Percentiles rank a stretch among this genome's conserved stretches.
phyloP scores from a whole-genome alignment of 345 rosid genomes.

The Sonneratia alba region DNA sequence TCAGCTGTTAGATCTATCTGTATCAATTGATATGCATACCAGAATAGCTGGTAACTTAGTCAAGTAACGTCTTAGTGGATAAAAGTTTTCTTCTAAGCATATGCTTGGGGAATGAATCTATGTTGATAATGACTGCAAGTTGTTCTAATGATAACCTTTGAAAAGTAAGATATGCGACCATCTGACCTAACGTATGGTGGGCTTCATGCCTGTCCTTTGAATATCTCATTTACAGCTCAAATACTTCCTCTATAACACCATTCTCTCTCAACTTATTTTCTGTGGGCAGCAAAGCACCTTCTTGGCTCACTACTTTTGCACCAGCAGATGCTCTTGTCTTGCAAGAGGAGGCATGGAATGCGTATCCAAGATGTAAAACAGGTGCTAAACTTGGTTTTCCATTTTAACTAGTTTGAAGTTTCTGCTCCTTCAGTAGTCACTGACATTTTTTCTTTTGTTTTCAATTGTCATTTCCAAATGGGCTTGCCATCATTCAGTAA shows the following conservation, averaged over 20 bases:
- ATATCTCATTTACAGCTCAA: neutral
- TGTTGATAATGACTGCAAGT: neutral
- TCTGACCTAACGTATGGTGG: neutral
- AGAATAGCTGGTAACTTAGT: neutral
- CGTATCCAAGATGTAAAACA: slow-evolving; percentile 71
- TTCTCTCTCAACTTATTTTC: slow-evolving; percentile 2
- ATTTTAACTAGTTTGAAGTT: neutral
- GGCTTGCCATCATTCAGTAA: slow-evolving; percentile 25
- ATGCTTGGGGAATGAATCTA: neutral
- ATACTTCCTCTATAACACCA: neutral
- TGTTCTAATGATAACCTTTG: neutral
- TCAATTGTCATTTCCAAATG: slow-evolving; percentile 10
- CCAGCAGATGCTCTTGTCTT: slow-evolving; percentile 57
- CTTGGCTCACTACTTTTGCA: slow-evolving; percentile 58
- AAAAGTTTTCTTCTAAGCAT: neutral
- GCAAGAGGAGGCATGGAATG: slow-evolving; percentile 73
- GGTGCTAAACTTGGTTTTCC: slow-evolving; percentile 21
- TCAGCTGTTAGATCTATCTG: neutral
- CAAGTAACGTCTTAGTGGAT: neutral
- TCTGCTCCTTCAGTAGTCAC: slow-evolving; percentile 10
- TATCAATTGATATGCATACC: neutral
- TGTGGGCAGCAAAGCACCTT: slow-evolving; percentile 54
- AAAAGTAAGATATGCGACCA: neutral
- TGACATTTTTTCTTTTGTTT: slow-evolving; percentile 16
- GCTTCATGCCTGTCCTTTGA: neutral